Percentiles rank a stretch among this genome's conserved stretches.
phyloP scores from a whole-genome alignment of 108 stramenopile genomes.

The Discostella pseudostelligera region DNA sequence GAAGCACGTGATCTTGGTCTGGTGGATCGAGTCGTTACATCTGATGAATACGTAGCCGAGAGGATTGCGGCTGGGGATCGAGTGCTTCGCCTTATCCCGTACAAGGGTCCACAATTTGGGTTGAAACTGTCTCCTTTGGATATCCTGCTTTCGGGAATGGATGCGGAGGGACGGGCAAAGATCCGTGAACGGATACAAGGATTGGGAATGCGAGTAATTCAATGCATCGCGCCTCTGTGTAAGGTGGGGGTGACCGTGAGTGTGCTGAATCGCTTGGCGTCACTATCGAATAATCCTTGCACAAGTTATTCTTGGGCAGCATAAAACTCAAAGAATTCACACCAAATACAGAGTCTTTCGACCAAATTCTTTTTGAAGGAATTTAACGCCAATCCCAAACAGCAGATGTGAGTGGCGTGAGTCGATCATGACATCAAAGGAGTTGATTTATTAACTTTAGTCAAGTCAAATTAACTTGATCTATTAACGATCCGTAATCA shows the following conservation, averaged over 20 bases:
- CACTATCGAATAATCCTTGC: conserved; percentile 2
- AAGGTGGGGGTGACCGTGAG: conserved; percentile 49
- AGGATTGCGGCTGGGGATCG: conserved; percentile 65
- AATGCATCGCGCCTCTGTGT: conserved; percentile 77
- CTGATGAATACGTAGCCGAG: conserved; percentile 81
- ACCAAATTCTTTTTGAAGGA: not conserved
- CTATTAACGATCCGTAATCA: too few species aligned
- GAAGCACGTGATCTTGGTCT: conserved; percentile 61
- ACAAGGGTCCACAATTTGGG: conserved; percentile 48
- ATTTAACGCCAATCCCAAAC: not conserved
- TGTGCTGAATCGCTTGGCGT: conserved; percentile 40
- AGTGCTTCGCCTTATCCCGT: conserved; percentile 54
- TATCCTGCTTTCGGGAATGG: conserved; percentile 34
- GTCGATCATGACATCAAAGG: too few species aligned
- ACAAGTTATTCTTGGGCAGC: conserved; percentile 7
- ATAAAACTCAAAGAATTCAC: not conserved
- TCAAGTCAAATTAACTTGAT: too few species aligned
- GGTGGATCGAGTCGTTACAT: conserved; percentile 75
- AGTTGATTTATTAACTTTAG: too few species aligned
- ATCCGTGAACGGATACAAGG: conserved; percentile 65
- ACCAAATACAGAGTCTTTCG: not conserved
- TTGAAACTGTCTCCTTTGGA: conserved; percentile 39
- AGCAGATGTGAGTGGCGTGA: too few species aligned
- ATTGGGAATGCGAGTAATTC: conserved; percentile 50
- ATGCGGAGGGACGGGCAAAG: conserved; percentile 48